Base-by-base conservation (phyloP, 352 stramenopile species). In the Phytophthora europaea region DNA sequence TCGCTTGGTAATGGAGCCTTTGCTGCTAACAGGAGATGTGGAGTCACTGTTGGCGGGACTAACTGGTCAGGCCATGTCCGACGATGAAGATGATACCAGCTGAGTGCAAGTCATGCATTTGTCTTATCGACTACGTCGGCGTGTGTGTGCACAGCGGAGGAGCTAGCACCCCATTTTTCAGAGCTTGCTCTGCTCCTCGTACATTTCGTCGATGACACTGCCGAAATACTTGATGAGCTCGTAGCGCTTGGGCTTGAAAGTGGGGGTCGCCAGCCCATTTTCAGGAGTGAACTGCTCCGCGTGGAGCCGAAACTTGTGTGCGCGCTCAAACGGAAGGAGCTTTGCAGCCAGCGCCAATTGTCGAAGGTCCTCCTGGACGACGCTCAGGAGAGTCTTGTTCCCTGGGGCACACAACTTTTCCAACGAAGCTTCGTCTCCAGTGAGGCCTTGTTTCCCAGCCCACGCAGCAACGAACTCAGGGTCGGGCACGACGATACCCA, bases 241-340 rank as follows among this genome's bases (percentile, higher is more conserved):
- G 47, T 80, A 85, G 63, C 97, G 83, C 82, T 99, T 99, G 65
- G 98, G 88, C 76, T 99, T 99, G 83, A 99, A 98, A 1, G 97
- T 99, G 26, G 97, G 96, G 26, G 97, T 99, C 10, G 98, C 79
- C 40, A 99, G 80, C 22, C 85, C 93, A 63, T 98, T 98, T 20
- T 98, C 95, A 13, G 93, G 84, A 3, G 80, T 90, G 69, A 99
- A 99, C n/a, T 89, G 75, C 38, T 97, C 84, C 0, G 84, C 69
- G 72, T 97, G 83, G 31, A 99, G 73, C 65, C 98, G 76, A 18
- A 99, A 75, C 57, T 90, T 93, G 63, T 94, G 97, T 6, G 97
- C 84, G 20, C 88, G 92, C 83, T 99, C 97, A 73, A 99, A 99
- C 36, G 95, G 93, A 58, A 97, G 85, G 26, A 99, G 85, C 59